phyloP scores from a whole-genome alignment of 441 rosid species.

The Pelargonium australe region DNA sequence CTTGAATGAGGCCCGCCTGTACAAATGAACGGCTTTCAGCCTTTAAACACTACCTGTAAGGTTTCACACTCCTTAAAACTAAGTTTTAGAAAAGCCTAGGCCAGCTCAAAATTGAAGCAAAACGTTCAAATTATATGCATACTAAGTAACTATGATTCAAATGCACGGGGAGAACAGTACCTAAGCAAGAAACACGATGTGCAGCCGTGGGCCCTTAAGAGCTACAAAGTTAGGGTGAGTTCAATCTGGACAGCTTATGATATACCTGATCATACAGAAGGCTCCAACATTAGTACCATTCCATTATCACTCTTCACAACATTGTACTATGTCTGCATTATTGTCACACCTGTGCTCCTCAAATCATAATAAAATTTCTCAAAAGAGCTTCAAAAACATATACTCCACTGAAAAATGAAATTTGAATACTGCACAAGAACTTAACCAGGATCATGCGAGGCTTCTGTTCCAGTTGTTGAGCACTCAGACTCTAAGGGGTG shows the following conservation, averaged over 20 bases:
- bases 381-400: neutral
- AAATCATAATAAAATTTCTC: conserved; percentile 14
- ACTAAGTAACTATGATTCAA: neutral
- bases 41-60: neutral
- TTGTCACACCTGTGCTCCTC: conserved; percentile 9
- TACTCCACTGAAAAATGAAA: conserved; percentile 19
- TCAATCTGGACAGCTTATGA: neutral
- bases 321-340: neutral
- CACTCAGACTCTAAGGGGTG: conserved; percentile 52
- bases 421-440: conserved; percentile 1
- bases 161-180: neutral
- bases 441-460: conserved; percentile 30
- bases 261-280: neutral
- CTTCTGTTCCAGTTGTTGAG: conserved; percentile 47
- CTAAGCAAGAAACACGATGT: neutral
- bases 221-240: too few species aligned
- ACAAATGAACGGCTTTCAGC: neutral
- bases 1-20: neutral
- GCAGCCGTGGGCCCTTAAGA: neutral
- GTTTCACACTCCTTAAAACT: neutral
- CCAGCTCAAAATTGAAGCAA: neutral
- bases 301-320: neutral
- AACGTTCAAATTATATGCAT: neutral
- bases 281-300: neutral
- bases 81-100: neutral